phyloP scores from a whole-genome alignment of 306 rosid species.

The Prunus fruticosa region DNA sequence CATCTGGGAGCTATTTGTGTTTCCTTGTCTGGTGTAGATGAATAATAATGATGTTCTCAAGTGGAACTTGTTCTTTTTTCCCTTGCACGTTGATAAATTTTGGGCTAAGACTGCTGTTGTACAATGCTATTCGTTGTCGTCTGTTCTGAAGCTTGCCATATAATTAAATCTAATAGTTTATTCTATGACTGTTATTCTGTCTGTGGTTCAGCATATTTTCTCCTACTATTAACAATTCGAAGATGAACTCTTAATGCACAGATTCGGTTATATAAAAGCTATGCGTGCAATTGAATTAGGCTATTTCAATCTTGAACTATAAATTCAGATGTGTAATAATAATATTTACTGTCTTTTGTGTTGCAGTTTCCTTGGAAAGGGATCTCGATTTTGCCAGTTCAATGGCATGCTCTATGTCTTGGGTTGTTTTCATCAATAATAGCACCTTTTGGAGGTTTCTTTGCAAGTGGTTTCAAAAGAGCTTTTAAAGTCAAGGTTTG shows the following conservation, averaged over 20 bases:
- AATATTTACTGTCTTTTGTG: neutral
- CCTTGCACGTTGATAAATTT: neutral
- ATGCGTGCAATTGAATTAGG: neutral
- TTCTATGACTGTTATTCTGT: neutral
- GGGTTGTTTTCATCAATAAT: constrained; percentile 95
- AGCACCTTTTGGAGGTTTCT: constrained; percentile 99
- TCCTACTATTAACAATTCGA: constrained; percentile 17
- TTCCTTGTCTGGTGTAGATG: neutral
- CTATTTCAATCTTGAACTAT: constrained; percentile 20
- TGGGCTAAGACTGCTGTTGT: neutral
- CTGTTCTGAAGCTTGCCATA: neutral
- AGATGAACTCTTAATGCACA: constrained; percentile 7
- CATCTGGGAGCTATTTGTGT: neutral
- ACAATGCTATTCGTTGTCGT: neutral
- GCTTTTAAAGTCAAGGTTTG: constrained; percentile 94
- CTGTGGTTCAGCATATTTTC: neutral
- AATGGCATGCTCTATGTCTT: constrained; percentile 84
- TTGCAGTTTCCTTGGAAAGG: constrained; percentile 86
- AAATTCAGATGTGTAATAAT: constrained; percentile 8
- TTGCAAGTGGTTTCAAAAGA: constrained; percentile 98
- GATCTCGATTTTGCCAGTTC: constrained; percentile 73
- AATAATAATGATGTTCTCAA: neutral
- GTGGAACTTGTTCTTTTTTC: neutral
- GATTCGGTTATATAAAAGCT: constrained; percentile 9
- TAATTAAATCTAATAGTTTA: neutral